These are phyloP conservation scores for Brassica incana DNA, from an alignment of 345 rosid species.

Conservation along the genomic window DNA sequence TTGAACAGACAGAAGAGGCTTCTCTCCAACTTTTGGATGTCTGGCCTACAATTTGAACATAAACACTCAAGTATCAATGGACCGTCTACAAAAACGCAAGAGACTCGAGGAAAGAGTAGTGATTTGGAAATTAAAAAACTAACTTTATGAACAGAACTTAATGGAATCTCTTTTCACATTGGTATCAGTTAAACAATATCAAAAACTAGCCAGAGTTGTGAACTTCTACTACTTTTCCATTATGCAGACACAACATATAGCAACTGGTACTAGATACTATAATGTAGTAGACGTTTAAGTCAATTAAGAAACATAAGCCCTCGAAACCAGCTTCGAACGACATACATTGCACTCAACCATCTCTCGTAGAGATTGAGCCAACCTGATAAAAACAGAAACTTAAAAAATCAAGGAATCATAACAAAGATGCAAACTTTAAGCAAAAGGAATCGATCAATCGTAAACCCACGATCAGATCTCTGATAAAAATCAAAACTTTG, in stretches of 20 bases:
- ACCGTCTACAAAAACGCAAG: too few relatives aligned
- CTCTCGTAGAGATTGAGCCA: slow-evolving; percentile 29
- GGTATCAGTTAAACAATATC: neutral
- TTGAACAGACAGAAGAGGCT: slow-evolving; percentile 80
- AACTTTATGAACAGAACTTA: slow-evolving; percentile 1
- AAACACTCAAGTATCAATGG: too few relatives aligned
- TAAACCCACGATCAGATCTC: slow-evolving; percentile 29
- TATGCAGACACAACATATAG: slow-evolving; percentile 3
- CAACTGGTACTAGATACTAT: neutral
- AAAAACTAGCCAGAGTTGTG: slow-evolving; percentile 6
- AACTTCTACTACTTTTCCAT: slow-evolving; percentile 1
- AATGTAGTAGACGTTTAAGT: neutral
- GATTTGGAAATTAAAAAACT: slow-evolving; percentile 7
- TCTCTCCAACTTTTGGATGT: slow-evolving; percentile 84
- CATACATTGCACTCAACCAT: slow-evolving; percentile 85
- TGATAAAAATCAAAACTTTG: too few relatives aligned
- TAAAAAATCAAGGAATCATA: neutral
- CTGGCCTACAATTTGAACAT: slow-evolving; percentile 46
- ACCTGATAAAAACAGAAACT: neutral
- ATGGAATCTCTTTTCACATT: neutral
- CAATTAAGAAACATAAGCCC: slow-evolving; percentile 49
- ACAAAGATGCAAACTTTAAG: slow-evolving; percentile 21
- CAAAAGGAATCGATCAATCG: neutral
- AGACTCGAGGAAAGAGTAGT: neutral
- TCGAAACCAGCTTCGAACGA: slow-evolving; percentile 55